These are phyloP conservation scores for Dryas integrifolia DNA, from an alignment of 331 rosid species.

Conservation along the genomic window DNA sequence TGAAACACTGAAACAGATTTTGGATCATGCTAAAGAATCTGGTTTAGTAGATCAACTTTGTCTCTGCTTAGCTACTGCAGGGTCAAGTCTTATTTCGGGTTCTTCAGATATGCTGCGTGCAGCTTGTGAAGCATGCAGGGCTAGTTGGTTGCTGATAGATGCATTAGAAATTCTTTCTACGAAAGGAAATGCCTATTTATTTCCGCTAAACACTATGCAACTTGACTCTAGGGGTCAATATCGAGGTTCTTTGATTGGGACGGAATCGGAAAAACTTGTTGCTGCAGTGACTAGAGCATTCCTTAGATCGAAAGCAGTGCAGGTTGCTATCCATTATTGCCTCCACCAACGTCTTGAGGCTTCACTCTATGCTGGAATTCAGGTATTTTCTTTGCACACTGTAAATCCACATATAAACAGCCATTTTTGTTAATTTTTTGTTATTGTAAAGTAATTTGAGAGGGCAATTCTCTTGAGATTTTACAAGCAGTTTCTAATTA, in stretches of 20 bases:
- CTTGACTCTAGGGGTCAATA: slow-evolving; percentile 49
- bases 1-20: slow-evolving; percentile 50
- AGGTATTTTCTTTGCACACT: slow-evolving; percentile 42
- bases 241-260: slow-evolving; percentile 43
- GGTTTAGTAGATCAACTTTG: slow-evolving; percentile 80
- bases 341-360: slow-evolving; percentile 81
- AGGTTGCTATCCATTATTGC: slow-evolving; percentile 78
- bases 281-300: slow-evolving; percentile 75
- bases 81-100: slow-evolving; percentile 82
- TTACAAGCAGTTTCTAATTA: not conserved
- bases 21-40: slow-evolving; percentile 77
- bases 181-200: slow-evolving; percentile 49
- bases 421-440: not conserved
- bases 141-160: slow-evolving; percentile 76
- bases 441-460: not conserved
- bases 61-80: slow-evolving; percentile 72
- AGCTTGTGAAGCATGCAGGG: slow-evolving; percentile 86
- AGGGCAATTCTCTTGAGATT: not conserved
- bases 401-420: slow-evolving; percentile 1
- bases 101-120: slow-evolving; percentile 76
- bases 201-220: slow-evolving; percentile 62
- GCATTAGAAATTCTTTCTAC: slow-evolving; percentile 54
- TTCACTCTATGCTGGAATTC: slow-evolving; percentile 66
- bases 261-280: slow-evolving; percentile 60
- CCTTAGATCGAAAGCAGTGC: slow-evolving; percentile 72